Evolutionary conservation across 768 basidiomycete genomes (phyloP).

Genomic region (Ephemerocybe angulata): DNA sequence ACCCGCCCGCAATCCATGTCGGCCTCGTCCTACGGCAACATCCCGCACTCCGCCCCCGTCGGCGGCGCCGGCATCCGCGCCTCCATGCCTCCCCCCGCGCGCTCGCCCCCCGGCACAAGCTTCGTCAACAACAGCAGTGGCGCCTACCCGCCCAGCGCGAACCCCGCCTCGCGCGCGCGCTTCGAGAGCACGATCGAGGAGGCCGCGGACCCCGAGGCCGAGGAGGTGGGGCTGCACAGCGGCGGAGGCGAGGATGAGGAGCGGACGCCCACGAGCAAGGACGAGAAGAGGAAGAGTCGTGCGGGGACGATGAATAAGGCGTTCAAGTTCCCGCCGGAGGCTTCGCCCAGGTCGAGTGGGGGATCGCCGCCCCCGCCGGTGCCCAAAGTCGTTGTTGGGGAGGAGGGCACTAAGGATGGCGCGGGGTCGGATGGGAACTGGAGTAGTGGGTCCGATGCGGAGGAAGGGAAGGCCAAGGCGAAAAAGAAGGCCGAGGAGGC

Average conservation of each 20-base stretch:
- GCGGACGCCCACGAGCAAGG: conserved; percentile 10
- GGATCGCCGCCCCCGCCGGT: conserved; percentile 25
- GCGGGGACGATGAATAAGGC: conserved; percentile 76
- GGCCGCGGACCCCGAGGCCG: conserved; percentile 34
- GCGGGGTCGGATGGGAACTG: conserved; percentile 15
- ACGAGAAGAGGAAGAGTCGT: conserved; percentile 44
- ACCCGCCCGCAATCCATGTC: conserved; percentile 74
- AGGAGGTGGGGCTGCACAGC: conserved; percentile 29
- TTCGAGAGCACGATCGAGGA: conserved; percentile 49
- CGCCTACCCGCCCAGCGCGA: conserved; percentile 30
- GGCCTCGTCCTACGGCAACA: conserved; percentile 59
- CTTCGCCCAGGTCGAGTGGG: conserved; percentile 6
- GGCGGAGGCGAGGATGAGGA: conserved; percentile 6
- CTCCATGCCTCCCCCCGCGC: conserved; percentile 62
- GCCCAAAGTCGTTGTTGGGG: neutral
- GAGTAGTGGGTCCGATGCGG: conserved; percentile 7
- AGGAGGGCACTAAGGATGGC: neutral
- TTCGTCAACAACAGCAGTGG: conserved; percentile 40
- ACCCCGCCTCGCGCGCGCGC: conserved; percentile 22
- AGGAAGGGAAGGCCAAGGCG: conserved; percentile 9
- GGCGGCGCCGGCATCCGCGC: conserved; percentile 44
- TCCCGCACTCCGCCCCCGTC: conserved; percentile 41
- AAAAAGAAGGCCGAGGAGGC: conserved; percentile 15
- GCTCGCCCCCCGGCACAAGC: conserved; percentile 39
- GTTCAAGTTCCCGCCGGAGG: conserved; percentile 62